Evolutionary conservation across 352 stramenopile species (phyloP).

Genomic region (Pythium pyrilobum): DNA sequence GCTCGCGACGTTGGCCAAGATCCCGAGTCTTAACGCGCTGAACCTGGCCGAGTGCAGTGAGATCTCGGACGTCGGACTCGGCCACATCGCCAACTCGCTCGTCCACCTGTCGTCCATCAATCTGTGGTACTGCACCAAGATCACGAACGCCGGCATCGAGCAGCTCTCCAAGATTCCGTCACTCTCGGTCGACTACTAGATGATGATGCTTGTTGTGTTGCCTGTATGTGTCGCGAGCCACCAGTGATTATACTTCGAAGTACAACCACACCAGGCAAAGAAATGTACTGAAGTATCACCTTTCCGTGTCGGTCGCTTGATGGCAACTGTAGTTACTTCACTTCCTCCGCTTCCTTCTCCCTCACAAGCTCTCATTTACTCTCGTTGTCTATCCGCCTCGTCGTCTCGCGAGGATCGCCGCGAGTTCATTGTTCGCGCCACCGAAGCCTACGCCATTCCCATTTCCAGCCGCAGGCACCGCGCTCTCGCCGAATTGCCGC

Average conservation of each 20-base stretch:
- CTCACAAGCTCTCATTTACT: too few species aligned
- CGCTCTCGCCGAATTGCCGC: conserved; percentile 76
- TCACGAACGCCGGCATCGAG: conserved; percentile 49
- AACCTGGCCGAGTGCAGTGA: conserved; percentile 72
- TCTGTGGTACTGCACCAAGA: conserved; percentile 78
- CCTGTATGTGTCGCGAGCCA: neutral
- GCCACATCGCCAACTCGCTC: conserved; percentile 35
- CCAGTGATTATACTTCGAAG: too few species aligned
- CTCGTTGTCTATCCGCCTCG: conserved; percentile 26
- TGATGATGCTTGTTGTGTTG: neutral
- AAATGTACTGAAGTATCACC: too few species aligned
- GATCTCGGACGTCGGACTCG: conserved; percentile 56
- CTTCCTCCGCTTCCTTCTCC: too few species aligned
- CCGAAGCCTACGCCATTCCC: conserved; percentile 26
- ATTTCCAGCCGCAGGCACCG: conserved; percentile 7
- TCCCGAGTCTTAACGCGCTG: conserved; percentile 54
- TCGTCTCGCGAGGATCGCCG: conserved; percentile 70
- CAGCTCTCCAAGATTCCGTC: conserved; percentile 36
- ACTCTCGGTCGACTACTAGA: conserved; percentile 44
- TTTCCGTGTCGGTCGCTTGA: too few species aligned
- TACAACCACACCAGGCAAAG: too few species aligned
- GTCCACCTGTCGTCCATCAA: conserved; percentile 56
- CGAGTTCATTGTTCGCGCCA: conserved; percentile 76
- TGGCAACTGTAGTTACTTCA: too few species aligned
- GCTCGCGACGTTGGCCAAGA: conserved; percentile 35